These are phyloP conservation scores for Casaregolazyma lundiana DNA, from an alignment of 1,139 yeast genomes.

Conservation along the genomic window DNA sequence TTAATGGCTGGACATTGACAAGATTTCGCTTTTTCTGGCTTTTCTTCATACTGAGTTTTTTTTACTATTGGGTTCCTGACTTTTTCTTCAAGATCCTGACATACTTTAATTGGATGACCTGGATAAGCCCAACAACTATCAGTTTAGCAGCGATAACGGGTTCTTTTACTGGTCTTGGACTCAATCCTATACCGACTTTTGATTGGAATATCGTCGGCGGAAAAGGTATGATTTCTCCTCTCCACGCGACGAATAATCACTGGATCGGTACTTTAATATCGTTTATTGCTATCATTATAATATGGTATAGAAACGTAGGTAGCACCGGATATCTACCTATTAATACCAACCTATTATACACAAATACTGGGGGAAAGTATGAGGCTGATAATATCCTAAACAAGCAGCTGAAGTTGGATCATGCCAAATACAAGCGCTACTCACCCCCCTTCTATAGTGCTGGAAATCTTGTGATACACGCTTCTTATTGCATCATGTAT, in stretches of 20 bases:
- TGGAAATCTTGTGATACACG: slow-evolving; percentile 51
- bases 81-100: slow-evolving; percentile 48
- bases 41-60: slow-evolving; percentile 38
- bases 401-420: slow-evolving; percentile 31
- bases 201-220: slow-evolving; percentile 44
- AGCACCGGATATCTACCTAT: slow-evolving; percentile 53
- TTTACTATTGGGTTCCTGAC: slow-evolving; percentile 56
- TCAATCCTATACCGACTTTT: slow-evolving; percentile 45
- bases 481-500: slow-evolving; percentile 54
- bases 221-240: slow-evolving; percentile 39
- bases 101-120: slow-evolving; percentile 57
- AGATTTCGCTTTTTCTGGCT: slow-evolving; percentile 45
- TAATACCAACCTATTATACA: slow-evolving; percentile 44
- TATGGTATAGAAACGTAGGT: slow-evolving; percentile 46
- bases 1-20: slow-evolving; percentile 51
- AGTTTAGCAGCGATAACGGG: slow-evolving; percentile 55
- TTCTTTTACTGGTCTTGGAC: slow-evolving; percentile 49
- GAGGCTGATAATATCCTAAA: slow-evolving; percentile 40
- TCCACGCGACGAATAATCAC: slow-evolving; percentile 39
- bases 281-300: slow-evolving; percentile 39
- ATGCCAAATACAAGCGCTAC: slow-evolving; percentile 30
- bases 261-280: slow-evolving; percentile 43
- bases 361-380: slow-evolving; percentile 44
- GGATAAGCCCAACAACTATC: slow-evolving; percentile 55
- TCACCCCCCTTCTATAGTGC: slow-evolving; percentile 59